phyloP scores from a whole-genome alignment of 202 grass and related monocot genomes.

The Saccharum hybrid region DNA sequence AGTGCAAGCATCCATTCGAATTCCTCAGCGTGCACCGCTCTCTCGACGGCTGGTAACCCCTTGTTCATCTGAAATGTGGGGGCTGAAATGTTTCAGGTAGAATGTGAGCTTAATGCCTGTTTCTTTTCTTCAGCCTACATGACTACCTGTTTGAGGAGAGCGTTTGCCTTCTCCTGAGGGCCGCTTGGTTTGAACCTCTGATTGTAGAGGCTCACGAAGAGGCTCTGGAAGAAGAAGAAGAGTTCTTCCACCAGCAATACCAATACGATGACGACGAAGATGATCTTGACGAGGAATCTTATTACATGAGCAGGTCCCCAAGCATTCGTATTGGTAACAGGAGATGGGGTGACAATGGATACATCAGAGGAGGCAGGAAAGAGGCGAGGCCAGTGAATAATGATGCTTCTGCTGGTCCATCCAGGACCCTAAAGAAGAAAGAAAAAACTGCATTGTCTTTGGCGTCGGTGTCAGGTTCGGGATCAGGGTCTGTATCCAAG shows the following conservation, averaged over 20 bases:
- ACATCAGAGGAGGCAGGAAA: constrained; percentile 74
- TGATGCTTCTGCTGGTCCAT: constrained; percentile 46
- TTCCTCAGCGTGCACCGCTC: constrained; percentile 86
- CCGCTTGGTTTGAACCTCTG: constrained; percentile 86
- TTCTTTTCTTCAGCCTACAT: constrained; percentile 69
- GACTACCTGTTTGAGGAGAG: constrained; percentile 97
- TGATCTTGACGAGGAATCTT: constrained; percentile 73
- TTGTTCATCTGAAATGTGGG: neutral
- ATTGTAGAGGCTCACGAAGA: constrained; percentile 53
- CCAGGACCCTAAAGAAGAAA: constrained; percentile 66
- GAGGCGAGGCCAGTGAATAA: constrained; percentile 69
- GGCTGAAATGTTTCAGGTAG: constrained; percentile 11
- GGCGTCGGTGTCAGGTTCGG: constrained; percentile 13
- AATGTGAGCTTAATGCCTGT: constrained; percentile 41
- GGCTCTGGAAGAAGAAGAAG: constrained; percentile 59
- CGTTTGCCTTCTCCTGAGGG: constrained; percentile 81
- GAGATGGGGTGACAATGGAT: constrained; percentile 94
- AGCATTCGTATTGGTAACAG: constrained; percentile 84
- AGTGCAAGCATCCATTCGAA: constrained; percentile 93
- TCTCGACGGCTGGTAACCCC: constrained; percentile 80
- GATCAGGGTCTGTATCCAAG: constrained; percentile 50
- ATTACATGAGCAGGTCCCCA: constrained; percentile 65
- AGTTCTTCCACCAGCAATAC: constrained; percentile 53
- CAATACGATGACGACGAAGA: constrained; percentile 67
- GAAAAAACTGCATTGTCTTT: constrained; percentile 18